phyloP scores from a whole-genome alignment of 441 rosid species.

The Lepidium campestre region DNA sequence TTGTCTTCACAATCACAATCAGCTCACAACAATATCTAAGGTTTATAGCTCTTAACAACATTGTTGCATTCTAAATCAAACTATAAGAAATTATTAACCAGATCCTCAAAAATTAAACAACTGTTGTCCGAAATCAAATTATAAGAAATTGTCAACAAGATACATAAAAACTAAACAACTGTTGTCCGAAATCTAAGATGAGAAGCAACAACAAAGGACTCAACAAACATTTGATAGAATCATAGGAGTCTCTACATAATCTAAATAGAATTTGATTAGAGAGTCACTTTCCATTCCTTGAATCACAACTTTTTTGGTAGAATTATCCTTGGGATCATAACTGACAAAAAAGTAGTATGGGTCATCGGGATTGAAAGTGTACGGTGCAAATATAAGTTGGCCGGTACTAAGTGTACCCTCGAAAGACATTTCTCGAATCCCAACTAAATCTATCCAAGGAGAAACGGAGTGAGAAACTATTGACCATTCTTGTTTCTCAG shows the following conservation, averaged over 20 bases:
- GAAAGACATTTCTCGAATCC: background rate
- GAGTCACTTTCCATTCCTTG: background rate
- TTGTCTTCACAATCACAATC: no score
- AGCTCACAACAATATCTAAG: no score
- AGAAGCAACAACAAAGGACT: background rate
- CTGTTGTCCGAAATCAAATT: no score
- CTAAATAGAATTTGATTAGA: background rate
- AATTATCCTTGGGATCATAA: background rate
- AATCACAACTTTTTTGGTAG: background rate
- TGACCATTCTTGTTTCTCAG: background rate
- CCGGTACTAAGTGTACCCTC: background rate
- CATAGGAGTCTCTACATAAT: background rate
- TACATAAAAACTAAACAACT: background rate
- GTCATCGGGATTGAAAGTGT: rapidly evolving
- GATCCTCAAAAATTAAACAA: no score
- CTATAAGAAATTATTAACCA: no score
- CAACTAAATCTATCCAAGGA: background rate
- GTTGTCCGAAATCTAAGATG: background rate
- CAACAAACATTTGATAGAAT: background rate
- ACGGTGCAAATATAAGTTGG: background rate
- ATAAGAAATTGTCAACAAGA: no score
- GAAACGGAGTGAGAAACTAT: background rate
- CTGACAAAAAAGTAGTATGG: background rate
- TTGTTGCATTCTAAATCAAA: no score
- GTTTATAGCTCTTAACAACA: no score